These are phyloP conservation scores for Gossypium schwendimanii DNA, from an alignment of 441 rosid species.

Conservation along the genomic window DNA sequence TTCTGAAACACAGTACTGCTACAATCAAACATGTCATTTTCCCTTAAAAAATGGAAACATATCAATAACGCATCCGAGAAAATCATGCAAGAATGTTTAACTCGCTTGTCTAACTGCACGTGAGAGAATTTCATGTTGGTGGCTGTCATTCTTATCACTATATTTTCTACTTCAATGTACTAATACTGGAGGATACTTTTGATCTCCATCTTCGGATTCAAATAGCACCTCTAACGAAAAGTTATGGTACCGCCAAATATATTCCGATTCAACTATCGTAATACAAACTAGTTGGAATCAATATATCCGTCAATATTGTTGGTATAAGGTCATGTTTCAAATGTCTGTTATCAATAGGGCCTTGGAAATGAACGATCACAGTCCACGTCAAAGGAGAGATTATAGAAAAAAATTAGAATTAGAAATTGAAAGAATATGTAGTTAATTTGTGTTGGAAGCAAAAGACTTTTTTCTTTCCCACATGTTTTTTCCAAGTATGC, in stretches of 20 bases:
- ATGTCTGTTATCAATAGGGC: conserved; percentile 13
- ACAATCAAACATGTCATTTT: conserved; percentile 35
- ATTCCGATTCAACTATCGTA: not conserved
- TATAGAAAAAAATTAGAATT: not conserved
- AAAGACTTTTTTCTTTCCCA: conserved; percentile 1
- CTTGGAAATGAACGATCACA: conserved; percentile 1
- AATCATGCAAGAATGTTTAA: conserved; percentile 12
- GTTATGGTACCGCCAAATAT: no score
- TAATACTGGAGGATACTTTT: no score
- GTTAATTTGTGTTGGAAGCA: conserved; percentile 28
- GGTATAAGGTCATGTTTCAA: conserved; percentile 22
- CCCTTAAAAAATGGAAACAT: conserved; percentile 31
- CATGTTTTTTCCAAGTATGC: conserved; percentile 21
- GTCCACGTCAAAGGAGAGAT: conserved; percentile 14
- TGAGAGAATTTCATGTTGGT: conserved; percentile 19
- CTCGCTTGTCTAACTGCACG: conserved; percentile 20
- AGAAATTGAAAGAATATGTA: not conserved
- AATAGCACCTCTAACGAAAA: no score
- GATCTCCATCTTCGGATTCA: no score
- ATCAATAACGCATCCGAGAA: conserved; percentile 25
- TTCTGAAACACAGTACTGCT: conserved; percentile 7
- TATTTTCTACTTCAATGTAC: no score
- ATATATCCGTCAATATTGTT: not conserved
- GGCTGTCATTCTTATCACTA: not conserved
- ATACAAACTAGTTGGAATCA: not conserved